A percentile compares a stretch with the other conserved stretches of the same genome.
Evolutionary conservation across 2,329 filamentous ascomycete genomes (phyloP).

Genomic region (Colletotrichum sp.): DNA sequence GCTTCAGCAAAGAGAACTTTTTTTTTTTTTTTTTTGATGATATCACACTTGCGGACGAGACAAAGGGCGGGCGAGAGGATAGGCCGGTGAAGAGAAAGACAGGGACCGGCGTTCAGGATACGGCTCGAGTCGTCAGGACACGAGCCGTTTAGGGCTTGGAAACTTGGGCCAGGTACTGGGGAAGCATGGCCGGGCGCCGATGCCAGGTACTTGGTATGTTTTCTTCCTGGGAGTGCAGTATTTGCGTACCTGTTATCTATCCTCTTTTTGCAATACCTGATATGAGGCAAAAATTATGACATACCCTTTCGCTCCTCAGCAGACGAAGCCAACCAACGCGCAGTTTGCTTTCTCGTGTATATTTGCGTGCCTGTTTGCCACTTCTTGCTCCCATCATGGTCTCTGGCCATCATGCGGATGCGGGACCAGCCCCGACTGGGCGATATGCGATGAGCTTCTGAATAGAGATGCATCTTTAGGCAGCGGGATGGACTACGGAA

Average conservation of each 20-base stretch:
- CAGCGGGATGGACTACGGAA: not conserved
- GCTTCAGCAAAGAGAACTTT: constrained; percentile 16
- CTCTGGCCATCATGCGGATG: not conserved
- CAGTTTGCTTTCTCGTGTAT: not conserved
- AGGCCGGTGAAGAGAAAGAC: not conserved
- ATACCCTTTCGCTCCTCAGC: not conserved
- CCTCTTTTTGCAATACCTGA: not conserved
- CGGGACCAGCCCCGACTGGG: not conserved
- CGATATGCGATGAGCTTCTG: not conserved
- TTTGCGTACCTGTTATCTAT: not conserved
- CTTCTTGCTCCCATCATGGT: not conserved
- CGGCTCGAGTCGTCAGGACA: not conserved
- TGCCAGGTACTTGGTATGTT: constrained; percentile 6
- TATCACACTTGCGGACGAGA: not conserved
- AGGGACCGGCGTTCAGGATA: not conserved
- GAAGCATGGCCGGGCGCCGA: not conserved
- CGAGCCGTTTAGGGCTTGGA: not conserved
- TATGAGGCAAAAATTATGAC: not conserved
- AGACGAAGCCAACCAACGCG: not conserved
- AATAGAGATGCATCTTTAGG: not conserved
- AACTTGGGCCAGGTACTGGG: not conserved
- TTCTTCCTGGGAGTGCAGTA: not conserved
- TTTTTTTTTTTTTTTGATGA: not conserved
- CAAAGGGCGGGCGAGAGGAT: not conserved
- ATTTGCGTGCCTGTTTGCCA: not conserved